Conservation (phyloP, 148 eudicot genomes). For the Salicornia ramosissima region DNA sequence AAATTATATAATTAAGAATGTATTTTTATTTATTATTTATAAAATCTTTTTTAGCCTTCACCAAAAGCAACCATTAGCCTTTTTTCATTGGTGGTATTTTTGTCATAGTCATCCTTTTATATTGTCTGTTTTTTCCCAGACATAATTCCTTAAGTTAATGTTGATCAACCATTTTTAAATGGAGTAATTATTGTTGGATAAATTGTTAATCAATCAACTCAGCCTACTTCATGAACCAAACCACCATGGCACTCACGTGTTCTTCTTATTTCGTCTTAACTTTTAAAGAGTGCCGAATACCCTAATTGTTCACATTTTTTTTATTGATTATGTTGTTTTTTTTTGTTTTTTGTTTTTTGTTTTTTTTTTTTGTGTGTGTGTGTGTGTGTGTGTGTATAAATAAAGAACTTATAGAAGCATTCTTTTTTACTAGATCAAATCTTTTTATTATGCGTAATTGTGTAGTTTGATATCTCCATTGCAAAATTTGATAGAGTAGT, state of each 20-base stretch:
- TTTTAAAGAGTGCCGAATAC: no score
- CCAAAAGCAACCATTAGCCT: slow-evolving; percentile 14
- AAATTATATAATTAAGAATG: slow-evolving; percentile 4
- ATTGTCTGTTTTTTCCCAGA: slow-evolving; percentile 26
- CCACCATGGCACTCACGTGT: slow-evolving; percentile 20
- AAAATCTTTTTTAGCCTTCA: slow-evolving; percentile 6
- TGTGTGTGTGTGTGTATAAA: no score
- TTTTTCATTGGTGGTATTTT: not conserved
- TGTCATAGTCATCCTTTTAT: slow-evolving; percentile 16
- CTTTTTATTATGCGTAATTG: no score
- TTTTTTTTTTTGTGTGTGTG: no score
- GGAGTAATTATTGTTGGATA: not conserved
- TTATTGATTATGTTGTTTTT: no score
- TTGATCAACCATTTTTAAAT: slow-evolving; percentile 12
- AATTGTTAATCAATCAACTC: slow-evolving; percentile 4
- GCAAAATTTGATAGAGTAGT: no score
- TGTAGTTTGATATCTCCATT: no score
- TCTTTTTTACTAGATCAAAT: no score
- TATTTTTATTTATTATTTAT: no score
- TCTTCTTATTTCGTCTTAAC: slow-evolving; percentile 1
- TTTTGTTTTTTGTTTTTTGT: no score
- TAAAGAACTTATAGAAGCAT: no score
- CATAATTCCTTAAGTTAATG: slow-evolving; percentile 22
- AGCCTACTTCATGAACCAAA: slow-evolving; percentile 6
- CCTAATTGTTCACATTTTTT: no score